Conservation (phyloP, 208 protist species). For the Acanthamoeba triangularis region DNA sequence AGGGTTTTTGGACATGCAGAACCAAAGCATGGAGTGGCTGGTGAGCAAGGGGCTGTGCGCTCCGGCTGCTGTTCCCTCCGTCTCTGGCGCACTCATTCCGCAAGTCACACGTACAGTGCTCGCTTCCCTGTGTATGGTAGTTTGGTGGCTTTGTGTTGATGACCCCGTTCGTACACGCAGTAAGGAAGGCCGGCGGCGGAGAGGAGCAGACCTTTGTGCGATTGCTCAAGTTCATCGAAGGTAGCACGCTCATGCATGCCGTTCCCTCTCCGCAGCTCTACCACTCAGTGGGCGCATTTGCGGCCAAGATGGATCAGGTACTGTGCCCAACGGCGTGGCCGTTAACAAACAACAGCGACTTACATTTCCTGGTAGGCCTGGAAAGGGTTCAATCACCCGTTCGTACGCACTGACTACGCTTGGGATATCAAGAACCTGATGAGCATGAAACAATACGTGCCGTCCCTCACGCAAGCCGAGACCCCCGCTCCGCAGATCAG, state of each 20-base stretch:
- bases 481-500: not conserved
- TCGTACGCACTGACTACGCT: conserved; percentile 41
- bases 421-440: conserved; percentile 51
- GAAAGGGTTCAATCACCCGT: not conserved
- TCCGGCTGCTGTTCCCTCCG: not conserved
- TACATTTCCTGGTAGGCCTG: not conserved
- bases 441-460: conserved; percentile 41
- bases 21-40: conserved; percentile 46
- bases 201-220: not conserved
- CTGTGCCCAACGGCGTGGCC: not conserved
- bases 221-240: conserved; percentile 18
- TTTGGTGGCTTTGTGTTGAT: not conserved
- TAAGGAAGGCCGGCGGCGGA: not conserved
- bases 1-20: conserved; percentile 44
- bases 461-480: not conserved
- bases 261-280: not conserved
- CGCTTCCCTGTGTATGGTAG: not conserved
- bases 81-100: conserved; percentile 13
- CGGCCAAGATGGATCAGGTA: not conserved
- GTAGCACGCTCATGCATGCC: not conserved
- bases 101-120: conserved; percentile 1
- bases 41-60: conserved; percentile 10
- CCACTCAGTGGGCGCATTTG: not conserved
- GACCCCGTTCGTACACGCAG: not conserved
- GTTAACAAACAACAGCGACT: not conserved